A percentile compares a stretch with the other conserved stretches of the same genome.
phyloP scores from a whole-genome alignment of 2,329 filamentous ascomycete genomes.

The Fusarium azukiicola region DNA sequence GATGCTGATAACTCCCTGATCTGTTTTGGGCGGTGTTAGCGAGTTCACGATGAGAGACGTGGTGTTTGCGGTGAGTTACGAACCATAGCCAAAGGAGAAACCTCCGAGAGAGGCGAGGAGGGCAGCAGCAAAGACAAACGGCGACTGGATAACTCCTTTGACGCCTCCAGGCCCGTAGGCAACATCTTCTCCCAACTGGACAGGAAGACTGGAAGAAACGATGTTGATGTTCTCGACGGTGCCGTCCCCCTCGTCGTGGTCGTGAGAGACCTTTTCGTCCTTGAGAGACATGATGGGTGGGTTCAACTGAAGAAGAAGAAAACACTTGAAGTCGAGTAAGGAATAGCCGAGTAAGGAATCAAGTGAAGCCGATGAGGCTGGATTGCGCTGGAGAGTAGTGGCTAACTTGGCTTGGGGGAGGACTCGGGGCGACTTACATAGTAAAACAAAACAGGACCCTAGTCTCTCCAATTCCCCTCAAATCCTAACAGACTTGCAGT shows the following conservation, averaged over 20 bases:
- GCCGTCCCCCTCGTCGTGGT: constrained; percentile 38
- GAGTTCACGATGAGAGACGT: too few species aligned
- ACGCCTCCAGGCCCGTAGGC: constrained; percentile 1
- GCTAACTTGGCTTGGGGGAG: background rate
- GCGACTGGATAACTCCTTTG: constrained; percentile 10
- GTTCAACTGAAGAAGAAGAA: background rate
- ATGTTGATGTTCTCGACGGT: constrained; percentile 36
- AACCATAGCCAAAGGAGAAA: constrained; percentile 54
- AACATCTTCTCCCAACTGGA: background rate
- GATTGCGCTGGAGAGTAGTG: background rate
- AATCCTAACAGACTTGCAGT: background rate
- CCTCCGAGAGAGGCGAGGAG: constrained; percentile 61
- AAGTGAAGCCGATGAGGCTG: constrained; percentile 11
- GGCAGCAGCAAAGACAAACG: constrained; percentile 65
- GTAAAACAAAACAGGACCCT: constrained; percentile 6
- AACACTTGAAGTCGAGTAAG: background rate
- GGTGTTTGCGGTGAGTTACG: too few species aligned
- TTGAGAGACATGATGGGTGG: constrained; percentile 5
- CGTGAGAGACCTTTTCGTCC: constrained; percentile 37
- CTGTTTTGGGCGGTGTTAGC: constrained; percentile 29
- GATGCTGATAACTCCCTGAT: constrained; percentile 60
- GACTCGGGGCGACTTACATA: background rate
- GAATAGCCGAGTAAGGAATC: background rate
- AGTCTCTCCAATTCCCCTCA: constrained; percentile 16
- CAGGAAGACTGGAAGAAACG: constrained; percentile 40